Evolutionary conservation across 2,329 filamentous ascomycete species (phyloP), one percentile per base, ranked within the genome.

Genomic region (Cladobotryum mycophilum): DNA sequence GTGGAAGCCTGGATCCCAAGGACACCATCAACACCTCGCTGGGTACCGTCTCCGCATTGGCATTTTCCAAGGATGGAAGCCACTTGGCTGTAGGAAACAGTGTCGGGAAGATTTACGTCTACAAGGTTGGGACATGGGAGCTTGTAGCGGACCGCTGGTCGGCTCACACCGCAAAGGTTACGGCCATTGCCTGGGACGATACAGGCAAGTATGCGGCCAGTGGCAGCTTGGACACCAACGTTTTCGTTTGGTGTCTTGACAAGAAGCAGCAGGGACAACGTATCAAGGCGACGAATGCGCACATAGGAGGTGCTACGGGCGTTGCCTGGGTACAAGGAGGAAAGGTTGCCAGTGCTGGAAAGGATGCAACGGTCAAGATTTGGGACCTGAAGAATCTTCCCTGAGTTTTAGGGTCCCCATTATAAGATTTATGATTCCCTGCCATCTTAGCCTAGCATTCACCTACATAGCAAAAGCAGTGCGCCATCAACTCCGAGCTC

Each of bases 251-350:
- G 89, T 96, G 89, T 66, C 69, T 96, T 50, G 76, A 74, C 37
- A 88, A 89, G 64, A 77, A 70, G 55, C 86, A 88, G 61, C 92
- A 92, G 1, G 90, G 89, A 2, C 88, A 88, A 68, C 80, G 92
- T 58, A 80, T 95, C 58, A 92, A 93, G 73, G 85, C 84, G 13
- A 71, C 83, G 18, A 95, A 96, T 64, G 90, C 92, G 45, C 93
- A 99, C 72, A 96, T 96, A 72, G 93, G 97, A 64, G 93, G 93
- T 9, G 90, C 97, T 15, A 89, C 86, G 58, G 92, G 88, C 14
- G 86, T 97, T 14, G 79, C 79, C 12, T 99, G 92, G 90, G 76
- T 88, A 13, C 78, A 77, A 25, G 81, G 79, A 8, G 75, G 76
- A 52, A 88, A 80, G 70, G 76, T 97, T 45, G 83, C 88, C 9